These are phyloP conservation scores for Cercis canadensis DNA, from an alignment of 306 rosid genomes.

Conservation along the genomic window DNA sequence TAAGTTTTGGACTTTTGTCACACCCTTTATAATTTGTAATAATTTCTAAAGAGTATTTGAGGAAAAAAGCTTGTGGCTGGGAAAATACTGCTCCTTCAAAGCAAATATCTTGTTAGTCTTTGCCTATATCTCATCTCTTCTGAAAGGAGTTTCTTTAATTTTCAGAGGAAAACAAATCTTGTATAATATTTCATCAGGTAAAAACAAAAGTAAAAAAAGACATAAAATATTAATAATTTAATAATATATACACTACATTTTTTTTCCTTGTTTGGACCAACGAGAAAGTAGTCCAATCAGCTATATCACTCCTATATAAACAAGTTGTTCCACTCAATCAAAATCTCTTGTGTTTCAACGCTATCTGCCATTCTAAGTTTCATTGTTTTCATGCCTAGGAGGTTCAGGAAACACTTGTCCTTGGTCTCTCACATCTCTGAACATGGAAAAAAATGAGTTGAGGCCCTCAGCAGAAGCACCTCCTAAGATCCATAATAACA, in stretches of 20 bases:
- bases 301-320: conserved; percentile 39
- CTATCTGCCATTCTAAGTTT: conserved; percentile 56
- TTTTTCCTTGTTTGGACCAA: conserved; percentile 25
- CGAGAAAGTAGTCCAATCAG: conserved; percentile 19
- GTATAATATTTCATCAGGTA: too few species aligned
- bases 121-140: too few species aligned
- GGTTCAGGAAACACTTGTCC: conserved; percentile 73
- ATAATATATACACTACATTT: conserved; percentile 12
- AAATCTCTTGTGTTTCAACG: neutral
- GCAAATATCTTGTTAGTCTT: too few species aligned
- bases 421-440: conserved; percentile 89
- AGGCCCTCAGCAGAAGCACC: conserved; percentile 93
- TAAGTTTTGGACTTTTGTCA: too few species aligned
- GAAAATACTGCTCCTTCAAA: too few species aligned
- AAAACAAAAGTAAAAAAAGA: conserved; percentile 12
- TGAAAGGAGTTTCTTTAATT: too few species aligned
- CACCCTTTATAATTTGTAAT: too few species aligned
- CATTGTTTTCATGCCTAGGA: conserved; percentile 47
- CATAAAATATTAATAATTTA: conserved; percentile 22
- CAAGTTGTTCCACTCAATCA: conserved; percentile 25
- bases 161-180: too few species aligned
- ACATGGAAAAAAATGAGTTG: conserved; percentile 83
- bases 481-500: conserved; percentile 87
- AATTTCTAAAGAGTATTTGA: too few species aligned
- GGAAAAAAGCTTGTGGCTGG: too few species aligned